Conservation (phyloP, 1,284 basidiomycete species). For the Schizopora paradoxa region DNA sequence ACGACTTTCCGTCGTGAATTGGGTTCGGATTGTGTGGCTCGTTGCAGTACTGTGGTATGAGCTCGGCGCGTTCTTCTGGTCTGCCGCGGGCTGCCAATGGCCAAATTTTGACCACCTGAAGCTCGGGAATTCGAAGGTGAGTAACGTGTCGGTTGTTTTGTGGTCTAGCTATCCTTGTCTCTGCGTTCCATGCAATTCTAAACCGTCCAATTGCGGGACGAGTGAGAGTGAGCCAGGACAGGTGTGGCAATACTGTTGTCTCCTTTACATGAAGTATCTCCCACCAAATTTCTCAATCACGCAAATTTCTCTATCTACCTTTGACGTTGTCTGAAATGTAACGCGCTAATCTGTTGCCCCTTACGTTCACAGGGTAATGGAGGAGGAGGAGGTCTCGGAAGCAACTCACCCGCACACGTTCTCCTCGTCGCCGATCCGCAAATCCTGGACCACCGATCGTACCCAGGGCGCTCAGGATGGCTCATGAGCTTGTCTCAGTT, state of each 20-base stretch:
- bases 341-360: conserved; percentile 15
- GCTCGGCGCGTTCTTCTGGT: conserved; percentile 49
- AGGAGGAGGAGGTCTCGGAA: conserved; percentile 14
- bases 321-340: too few species aligned
- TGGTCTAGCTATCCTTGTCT: conserved; percentile 17
- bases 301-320: too few species aligned
- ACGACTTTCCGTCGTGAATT: conserved; percentile 35
- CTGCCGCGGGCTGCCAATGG: conserved; percentile 48
- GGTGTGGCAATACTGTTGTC: conserved; percentile 6
- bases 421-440: conserved; percentile 78
- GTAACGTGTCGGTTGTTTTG: conserved; percentile 18
- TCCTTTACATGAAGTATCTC: conserved; percentile 6
- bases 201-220: too few species aligned
- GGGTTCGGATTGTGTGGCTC: conserved; percentile 53
- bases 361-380: conserved; percentile 12
- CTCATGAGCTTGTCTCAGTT: conserved; percentile 42
- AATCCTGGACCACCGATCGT: conserved; percentile 50
- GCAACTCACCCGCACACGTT: conserved; percentile 41
- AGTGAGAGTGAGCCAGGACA: too few species aligned
- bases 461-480: conserved; percentile 36
- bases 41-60: conserved; percentile 70
- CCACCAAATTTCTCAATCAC: too few species aligned
- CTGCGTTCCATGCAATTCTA: conserved; percentile 10
- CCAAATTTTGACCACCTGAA: too few species aligned
- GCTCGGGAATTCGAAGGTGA: conserved; percentile 19